phyloP scores from a whole-genome alignment of 1,284 basidiomycete species.

The Ustilago esculenta region DNA sequence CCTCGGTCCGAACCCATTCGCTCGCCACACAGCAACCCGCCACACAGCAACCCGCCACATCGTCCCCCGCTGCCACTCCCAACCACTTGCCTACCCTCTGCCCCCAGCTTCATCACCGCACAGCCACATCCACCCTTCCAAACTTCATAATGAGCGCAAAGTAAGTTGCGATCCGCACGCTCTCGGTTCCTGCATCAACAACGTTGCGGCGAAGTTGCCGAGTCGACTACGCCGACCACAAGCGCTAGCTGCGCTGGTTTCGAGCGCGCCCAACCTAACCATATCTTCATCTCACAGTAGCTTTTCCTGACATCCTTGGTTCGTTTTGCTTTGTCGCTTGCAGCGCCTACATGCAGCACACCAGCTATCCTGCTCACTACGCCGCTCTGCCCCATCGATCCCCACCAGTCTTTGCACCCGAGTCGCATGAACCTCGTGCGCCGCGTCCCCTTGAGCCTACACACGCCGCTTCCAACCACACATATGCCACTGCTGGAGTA shows the following conservation, averaged over 20 bases:
- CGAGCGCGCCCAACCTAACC: too few relatives aligned
- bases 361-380: conserved; percentile 36
- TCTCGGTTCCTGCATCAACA: too few relatives aligned
- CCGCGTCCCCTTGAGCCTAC: conserved; percentile 42
- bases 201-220: too few relatives aligned
- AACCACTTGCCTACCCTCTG: too few relatives aligned
- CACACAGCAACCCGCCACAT: too few relatives aligned
- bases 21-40: too few relatives aligned
- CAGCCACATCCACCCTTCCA: background rate
- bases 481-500: conserved; percentile 26
- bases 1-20: too few relatives aligned
- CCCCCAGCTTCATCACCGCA: too few relatives aligned
- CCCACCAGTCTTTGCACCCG: conserved; percentile 30
- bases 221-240: too few relatives aligned
- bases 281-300: background rate
- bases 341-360: conserved; percentile 48
- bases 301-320: background rate
- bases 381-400: conserved; percentile 38
- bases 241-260: too few relatives aligned
- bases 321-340: background rate
- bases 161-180: too few relatives aligned
- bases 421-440: conserved; percentile 43
- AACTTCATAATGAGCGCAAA: conserved; percentile 32
- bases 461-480: conserved; percentile 20
- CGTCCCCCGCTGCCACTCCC: too few relatives aligned